Evolutionary conservation across 352 stramenopile species (phyloP), one percentile per base, ranked within the genome.

Genomic region (Globisporangium megalacanthum): DNA sequence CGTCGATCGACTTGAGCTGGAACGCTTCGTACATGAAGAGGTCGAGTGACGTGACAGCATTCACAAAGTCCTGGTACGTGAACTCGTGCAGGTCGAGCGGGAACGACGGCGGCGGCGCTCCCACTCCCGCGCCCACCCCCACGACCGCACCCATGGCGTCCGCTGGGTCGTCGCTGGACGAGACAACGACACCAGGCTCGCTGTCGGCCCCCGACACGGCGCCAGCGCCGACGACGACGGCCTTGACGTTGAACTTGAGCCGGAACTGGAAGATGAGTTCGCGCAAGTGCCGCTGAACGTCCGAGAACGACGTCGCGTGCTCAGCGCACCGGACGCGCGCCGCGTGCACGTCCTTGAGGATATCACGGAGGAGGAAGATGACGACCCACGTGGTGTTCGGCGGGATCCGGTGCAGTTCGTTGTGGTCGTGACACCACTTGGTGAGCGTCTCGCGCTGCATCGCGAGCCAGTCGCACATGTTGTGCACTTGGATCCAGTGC

Each of bases 1-100:
- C 64, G 14, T 79, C 69, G 50, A 83, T 68, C 14, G 65, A 69
- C 60, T 80, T 78, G 52, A 75, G 55, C 54, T 83, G 73, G 55
- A 83, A 83, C 15, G 73, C 71, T 25, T 83, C 68, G 66, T 83
- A 83, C 73, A 78, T 80, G 60, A 78, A 80, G 49, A 83, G 55
- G 57, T 83, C 73, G 19, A 79, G 52, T 35, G 72, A 60, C 41
- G 66, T 75, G 37, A 83, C 62, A 35, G 73, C 73, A 49, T 60
- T 60, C 50, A 80, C 70, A 55, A 83, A 83, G 55, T 83, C 73
- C 37, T 83, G 68, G 57, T 83, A 83, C 49, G 70, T 62, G 29
- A 79, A 83, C 53, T 75, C 73, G 52, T 64, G 77, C 31, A 70
- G 64, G 13, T 64, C 60, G 20, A 65, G 58, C 17, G 69, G 60